These are phyloP conservation scores for Trichoderma sp. DNA, from an alignment of 2,329 filamentous ascomycete species.

Conservation along the genomic window DNA sequence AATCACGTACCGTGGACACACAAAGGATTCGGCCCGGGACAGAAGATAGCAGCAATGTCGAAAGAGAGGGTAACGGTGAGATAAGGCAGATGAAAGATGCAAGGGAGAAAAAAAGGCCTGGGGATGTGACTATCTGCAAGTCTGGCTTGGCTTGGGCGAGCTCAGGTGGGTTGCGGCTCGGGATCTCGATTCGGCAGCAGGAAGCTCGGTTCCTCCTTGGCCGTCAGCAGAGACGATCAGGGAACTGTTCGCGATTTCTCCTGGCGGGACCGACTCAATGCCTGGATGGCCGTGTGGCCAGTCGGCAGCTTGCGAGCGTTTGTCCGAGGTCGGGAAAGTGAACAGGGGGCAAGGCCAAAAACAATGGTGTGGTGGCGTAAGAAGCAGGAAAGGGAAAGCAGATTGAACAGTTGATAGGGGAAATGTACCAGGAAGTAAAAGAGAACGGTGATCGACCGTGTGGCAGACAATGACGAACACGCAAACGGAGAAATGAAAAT, in stretches of 20 bases:
- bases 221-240: conserved; percentile 11
- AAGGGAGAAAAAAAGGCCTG: background rate
- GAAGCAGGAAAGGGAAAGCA: background rate
- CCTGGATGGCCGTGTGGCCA: conserved; percentile 9
- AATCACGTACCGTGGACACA: conserved; percentile 26
- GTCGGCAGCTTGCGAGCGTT: conserved; percentile 25
- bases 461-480: background rate
- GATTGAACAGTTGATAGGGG: too few relatives aligned
- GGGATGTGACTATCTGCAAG: conserved; percentile 15
- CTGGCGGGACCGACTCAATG: conserved; percentile 14
- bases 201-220: conserved; percentile 10
- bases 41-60: background rate
- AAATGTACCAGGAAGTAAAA: background rate
- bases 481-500: background rate
- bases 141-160: conserved; percentile 21
- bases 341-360: conserved; percentile 6
- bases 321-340: conserved; percentile 24
- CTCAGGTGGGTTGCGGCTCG: background rate
- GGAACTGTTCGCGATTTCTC: conserved; percentile 8
- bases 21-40: background rate
- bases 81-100: background rate
- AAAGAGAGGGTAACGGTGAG: background rate
- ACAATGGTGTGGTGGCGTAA: conserved; percentile 5
- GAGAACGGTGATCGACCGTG: too few relatives aligned
- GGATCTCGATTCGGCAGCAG: conserved; percentile 11